These are phyloP conservation scores for Dendrothele bispora DNA, from an alignment of 768 basidiomycete genomes.

Conservation along the genomic window DNA sequence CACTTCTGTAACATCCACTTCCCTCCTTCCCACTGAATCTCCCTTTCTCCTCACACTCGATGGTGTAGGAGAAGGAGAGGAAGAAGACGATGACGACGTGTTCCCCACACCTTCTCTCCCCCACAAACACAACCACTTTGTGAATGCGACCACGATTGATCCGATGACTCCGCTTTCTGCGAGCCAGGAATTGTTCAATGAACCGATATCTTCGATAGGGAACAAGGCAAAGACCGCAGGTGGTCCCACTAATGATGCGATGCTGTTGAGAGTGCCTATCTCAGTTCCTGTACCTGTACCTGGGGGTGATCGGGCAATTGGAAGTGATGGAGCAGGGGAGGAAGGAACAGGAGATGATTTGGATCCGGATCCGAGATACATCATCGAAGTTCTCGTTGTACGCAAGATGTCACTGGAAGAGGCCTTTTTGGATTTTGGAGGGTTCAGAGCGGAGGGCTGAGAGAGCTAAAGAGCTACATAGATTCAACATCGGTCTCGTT, in stretches of 20 bases:
- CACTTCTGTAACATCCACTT: neutral
- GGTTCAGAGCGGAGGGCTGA: conserved; percentile 53
- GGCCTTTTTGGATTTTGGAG: conserved; percentile 73
- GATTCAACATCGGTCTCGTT: too few relatives aligned
- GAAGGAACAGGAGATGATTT: too few relatives aligned
- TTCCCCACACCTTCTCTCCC: conserved; percentile 6
- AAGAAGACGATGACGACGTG: conserved; percentile 8
- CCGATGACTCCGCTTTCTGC: neutral
- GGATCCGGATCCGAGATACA: conserved; percentile 53
- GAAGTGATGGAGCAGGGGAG: too few relatives aligned
- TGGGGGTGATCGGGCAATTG: too few relatives aligned
- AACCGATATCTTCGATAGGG: neutral
- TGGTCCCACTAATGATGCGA: neutral
- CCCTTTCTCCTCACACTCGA: neutral
- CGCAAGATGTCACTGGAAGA: conserved; percentile 77
- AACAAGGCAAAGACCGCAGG: neutral
- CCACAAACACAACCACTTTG: neutral
- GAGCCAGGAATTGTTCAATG: neutral
- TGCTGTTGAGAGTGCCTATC: conserved; percentile 4
- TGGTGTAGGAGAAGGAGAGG: neutral
- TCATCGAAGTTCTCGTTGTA: conserved; percentile 80
- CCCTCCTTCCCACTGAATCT: neutral
- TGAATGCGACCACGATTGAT: neutral
- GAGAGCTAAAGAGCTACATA: too few relatives aligned
- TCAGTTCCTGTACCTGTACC: conserved; percentile 3